Evolutionary conservation across 345 rosid species (phyloP), one percentile per base, ranked within the genome.

Genomic region (Sonneratia caseolaris): DNA sequence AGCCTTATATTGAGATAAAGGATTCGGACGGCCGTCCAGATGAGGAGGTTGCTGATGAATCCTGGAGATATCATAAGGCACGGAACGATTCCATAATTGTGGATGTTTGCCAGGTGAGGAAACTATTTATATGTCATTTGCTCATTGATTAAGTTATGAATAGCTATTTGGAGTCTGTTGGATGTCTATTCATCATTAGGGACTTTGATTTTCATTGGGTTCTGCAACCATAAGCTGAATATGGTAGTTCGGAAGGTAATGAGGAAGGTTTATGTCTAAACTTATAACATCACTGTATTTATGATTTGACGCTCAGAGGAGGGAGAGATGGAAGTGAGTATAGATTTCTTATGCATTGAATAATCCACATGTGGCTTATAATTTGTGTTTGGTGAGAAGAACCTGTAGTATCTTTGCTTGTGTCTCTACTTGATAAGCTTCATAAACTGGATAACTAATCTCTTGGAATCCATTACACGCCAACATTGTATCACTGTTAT

Each of bases 81-180:
- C 85, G 97, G 68, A 94, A 94, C 77, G 97, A 94, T 78, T 94
- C 98, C 24, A 82, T 94, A 75, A 91, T 94, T 73, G 98, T 94
- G 77, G 97, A 94, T 81, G 91, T 90, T 76, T 94, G 90, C 78
- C 98, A 91, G 79, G 97, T 94, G 76, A 76, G 85, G 37, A 66
- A 61, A 37, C 77, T 49, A 68, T 69, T 18, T 62, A 43, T 5
- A 53, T 19, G 22, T n/a, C 37, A 68, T 78, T 37, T 73, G 37
- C 1, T 37, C 24, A 45, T 43, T 22, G 37, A 16, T 42, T 45
- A 48, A 48, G 53, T 48, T 48, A 15, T 48, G 53, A 48, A 1
- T 48, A 48, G 53, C 4, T 48, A 11, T 48, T 14, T 53, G 22
- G 59, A 53, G 6, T 53, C 16, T 53, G n/a, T 21, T 15, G 53